Percentiles rank a stretch among this genome's conserved stretches.
phyloP scores from a whole-genome alignment of 257 asterid genomes.

The Cinchona pubescens region DNA sequence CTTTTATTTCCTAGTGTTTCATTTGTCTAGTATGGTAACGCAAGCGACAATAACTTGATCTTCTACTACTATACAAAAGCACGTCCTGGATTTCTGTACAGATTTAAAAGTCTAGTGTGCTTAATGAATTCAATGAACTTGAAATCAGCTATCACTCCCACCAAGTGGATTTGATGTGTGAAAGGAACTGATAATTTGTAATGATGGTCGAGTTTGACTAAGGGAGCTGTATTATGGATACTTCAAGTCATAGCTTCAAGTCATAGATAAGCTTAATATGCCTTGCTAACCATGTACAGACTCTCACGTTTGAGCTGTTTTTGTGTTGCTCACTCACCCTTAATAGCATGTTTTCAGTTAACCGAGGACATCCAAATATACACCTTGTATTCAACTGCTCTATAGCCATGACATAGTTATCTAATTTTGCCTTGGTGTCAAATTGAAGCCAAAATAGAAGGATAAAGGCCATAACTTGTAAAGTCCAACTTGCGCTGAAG shows the following conservation, averaged over 20 bases:
- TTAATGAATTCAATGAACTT: constrained; percentile 1
- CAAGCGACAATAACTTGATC: neutral
- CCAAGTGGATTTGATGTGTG: neutral
- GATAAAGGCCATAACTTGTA: neutral
- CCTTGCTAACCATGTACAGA: neutral
- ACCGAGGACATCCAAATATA: neutral
- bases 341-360: neutral
- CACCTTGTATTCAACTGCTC: neutral
- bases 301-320: neutral
- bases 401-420: neutral
- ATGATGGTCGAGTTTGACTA: neutral
- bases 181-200: neutral
- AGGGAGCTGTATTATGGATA: neutral
- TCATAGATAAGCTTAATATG: neutral
- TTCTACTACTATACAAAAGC: too few relatives aligned
- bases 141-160: neutral
- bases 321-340: neutral
- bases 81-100: neutral
- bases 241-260: neutral
- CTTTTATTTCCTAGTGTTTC: neutral
- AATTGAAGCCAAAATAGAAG: neutral
- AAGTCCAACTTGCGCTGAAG: neutral
- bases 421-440: neutral
- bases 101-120: neutral
- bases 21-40: neutral